Percentiles rank a stretch among this genome's conserved stretches.
Evolutionary conservation across 768 basidiomycete genomes (phyloP).

Genomic region (Russula sp.): DNA sequence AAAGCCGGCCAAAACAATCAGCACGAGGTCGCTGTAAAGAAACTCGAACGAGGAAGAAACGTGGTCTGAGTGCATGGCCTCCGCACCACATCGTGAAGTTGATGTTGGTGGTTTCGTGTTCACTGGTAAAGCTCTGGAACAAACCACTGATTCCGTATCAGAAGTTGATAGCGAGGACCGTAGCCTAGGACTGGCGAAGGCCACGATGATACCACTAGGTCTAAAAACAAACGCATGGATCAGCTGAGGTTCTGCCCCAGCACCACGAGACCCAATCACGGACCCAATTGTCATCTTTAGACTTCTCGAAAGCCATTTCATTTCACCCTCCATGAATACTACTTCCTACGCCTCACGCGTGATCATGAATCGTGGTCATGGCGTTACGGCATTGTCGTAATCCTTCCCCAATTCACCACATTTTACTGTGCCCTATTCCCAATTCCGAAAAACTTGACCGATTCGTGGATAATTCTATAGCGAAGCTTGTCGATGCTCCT

Average conservation of each 20-base stretch:
- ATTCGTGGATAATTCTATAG: background rate
- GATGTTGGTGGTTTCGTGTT: background rate
- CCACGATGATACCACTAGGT: constrained; percentile 6
- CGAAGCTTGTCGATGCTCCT: background rate
- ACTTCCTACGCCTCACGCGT: background rate
- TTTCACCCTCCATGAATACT: background rate
- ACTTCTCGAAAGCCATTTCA: constrained; percentile 4
- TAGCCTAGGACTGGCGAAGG: background rate
- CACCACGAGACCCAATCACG: background rate
- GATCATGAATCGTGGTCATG: background rate
- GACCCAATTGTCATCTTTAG: background rate
- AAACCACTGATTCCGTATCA: background rate
- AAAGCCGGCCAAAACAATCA: background rate
- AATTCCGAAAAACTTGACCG: background rate
- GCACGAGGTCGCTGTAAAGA: background rate
- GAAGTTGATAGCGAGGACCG: background rate
- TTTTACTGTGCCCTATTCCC: background rate
- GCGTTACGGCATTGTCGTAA: constrained; percentile 2
- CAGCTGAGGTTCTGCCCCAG: background rate
- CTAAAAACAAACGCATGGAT: background rate
- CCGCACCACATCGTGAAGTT: background rate
- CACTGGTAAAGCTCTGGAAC: background rate
- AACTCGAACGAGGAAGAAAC: background rate
- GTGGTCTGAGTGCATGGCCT: background rate
- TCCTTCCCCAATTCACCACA: background rate